phyloP scores from a whole-genome alignment of 768 basidiomycete genomes.

The Xerocomus spinulosus region DNA sequence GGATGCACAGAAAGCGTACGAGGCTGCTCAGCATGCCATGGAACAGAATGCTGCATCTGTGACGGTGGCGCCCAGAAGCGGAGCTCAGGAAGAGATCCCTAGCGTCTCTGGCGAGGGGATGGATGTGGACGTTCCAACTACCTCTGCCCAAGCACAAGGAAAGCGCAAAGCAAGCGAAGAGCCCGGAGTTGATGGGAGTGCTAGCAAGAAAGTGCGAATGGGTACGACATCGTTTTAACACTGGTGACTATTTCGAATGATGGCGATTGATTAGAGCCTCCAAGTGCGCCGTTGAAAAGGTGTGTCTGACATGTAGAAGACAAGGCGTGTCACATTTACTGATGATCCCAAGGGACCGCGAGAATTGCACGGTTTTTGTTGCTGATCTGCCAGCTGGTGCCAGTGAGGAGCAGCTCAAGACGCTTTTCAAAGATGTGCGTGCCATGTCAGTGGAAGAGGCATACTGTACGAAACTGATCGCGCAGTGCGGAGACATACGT shows the following conservation, averaged over 20 bases:
- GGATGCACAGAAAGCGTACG: conserved; percentile 61
- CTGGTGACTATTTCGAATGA: neutral
- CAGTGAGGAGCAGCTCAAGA: conserved; percentile 60
- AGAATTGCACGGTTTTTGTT: conserved; percentile 90
- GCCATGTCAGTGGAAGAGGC: neutral
- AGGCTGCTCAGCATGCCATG: conserved; percentile 43
- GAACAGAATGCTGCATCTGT: conserved; percentile 37
- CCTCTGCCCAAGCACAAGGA: conserved; percentile 38
- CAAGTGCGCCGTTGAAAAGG: conserved; percentile 56
- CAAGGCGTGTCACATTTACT: neutral
- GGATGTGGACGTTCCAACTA: conserved; percentile 37
- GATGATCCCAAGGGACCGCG: conserved; percentile 70
- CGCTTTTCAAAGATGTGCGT: conserved; percentile 83
- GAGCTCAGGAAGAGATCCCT: neutral
- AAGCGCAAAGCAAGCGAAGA: conserved; percentile 66
- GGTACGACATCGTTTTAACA: conserved; percentile 39
- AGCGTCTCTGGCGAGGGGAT: conserved; percentile 27
- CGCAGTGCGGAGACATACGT: conserved; percentile 80
- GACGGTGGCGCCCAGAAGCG: conserved; percentile 25
- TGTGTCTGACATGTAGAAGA: conserved; percentile 18
- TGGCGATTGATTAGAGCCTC: conserved; percentile 35
- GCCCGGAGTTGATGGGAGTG: conserved; percentile 33
- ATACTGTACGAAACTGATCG: conserved; percentile 10
- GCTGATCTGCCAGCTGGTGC: conserved; percentile 56
- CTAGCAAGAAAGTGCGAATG: conserved; percentile 58